A percentile compares a stretch with the other conserved stretches of the same genome.
These are phyloP conservation scores for Claviceps cyperi DNA, from an alignment of 2,329 filamentous ascomycete genomes.

Conservation along the genomic window DNA sequence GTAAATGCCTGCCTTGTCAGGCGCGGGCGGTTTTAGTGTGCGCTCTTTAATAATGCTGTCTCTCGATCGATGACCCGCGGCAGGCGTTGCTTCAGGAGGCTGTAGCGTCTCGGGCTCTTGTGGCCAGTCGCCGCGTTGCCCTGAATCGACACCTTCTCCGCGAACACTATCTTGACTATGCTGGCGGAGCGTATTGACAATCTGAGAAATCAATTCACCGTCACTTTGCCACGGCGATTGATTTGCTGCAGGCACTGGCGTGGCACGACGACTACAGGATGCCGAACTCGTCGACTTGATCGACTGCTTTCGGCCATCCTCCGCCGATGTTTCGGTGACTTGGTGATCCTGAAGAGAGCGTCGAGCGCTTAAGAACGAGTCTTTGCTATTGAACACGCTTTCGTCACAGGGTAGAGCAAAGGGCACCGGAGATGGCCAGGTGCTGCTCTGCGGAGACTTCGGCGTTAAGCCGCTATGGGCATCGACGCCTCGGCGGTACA, in stretches of 20 bases:
- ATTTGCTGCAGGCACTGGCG: constrained; percentile 6
- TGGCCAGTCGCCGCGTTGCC: constrained; percentile 6
- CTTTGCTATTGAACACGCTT: constrained; percentile 10
- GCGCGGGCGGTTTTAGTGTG: constrained; percentile 8
- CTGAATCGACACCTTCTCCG: not conserved
- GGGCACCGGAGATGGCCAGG: constrained; percentile 6
- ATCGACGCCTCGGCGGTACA: constrained; percentile 19
- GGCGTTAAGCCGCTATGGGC: constrained; percentile 12
- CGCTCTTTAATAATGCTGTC: constrained; percentile 10
- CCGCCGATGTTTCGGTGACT: not conserved
- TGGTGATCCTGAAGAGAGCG: not conserved
- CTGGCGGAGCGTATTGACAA: constrained; percentile 17
- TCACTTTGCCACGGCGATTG: constrained; percentile 5
- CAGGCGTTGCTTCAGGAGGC: not conserved
- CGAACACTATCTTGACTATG: constrained; percentile 13
- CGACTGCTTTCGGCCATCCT: constrained; percentile 8
- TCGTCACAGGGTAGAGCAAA: constrained; percentile 7
- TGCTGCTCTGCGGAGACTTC: constrained; percentile 1
- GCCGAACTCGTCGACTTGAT: constrained; percentile 13
- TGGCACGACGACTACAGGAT: constrained; percentile 14
- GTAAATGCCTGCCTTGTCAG: constrained; percentile 11
- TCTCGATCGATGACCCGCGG: constrained; percentile 5
- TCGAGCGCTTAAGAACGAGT: constrained; percentile 10
- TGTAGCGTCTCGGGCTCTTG: not conserved
- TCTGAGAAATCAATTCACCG: constrained; percentile 10